Evolutionary conservation across 768 basidiomycete species (phyloP), one percentile per base, ranked within the genome.

Genomic region (Suillus sp.): DNA sequence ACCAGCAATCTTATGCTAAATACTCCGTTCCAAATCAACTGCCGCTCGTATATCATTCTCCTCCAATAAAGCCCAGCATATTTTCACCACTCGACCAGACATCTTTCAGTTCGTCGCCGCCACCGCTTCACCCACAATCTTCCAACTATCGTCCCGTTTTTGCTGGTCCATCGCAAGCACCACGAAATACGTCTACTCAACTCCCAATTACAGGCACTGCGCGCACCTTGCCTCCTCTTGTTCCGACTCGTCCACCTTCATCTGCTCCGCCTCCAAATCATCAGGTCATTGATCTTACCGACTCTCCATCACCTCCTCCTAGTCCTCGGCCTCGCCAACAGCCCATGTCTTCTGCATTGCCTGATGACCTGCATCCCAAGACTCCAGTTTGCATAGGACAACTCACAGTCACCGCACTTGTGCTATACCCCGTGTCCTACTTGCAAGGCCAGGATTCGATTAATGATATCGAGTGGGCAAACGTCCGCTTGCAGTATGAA

Each of bases 381-480:
- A 92, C 91, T 0, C 90, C 92, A 18, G 87, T 96, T 59, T 96
- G 95, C 74, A 94, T 96, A 55, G 94, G 94, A 1, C 89, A 92
- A 63, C 80, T 96, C 40, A 81, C 82, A n/a, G 88, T 89, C 22
- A 92, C 90, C 20, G 93, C 92, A 16, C 84, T 96, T 32, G 86
- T 96, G 38, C 81, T 95, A n/a, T 92, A 93, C 74, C 93, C 91
- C 9, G 84, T 91, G 20, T 71, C 83, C 34, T 95, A 93, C 73
- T 77, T 95, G 40, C 71, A 77, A 51, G 77, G 78, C 27, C 82
- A 79, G 59, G 81, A 82, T 65, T 74, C 78, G 54, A 55, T 64
- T 55, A 68, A 71, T 50, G 87, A 88, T 32, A 68, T 76, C 8
- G 88, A 92, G 61, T 92, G 87, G 86, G 88, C 83, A 3, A 78